Conservation (phyloP, 108 stramenopile genomes). For the Mayamaea pseudoterrestris region DNA sequence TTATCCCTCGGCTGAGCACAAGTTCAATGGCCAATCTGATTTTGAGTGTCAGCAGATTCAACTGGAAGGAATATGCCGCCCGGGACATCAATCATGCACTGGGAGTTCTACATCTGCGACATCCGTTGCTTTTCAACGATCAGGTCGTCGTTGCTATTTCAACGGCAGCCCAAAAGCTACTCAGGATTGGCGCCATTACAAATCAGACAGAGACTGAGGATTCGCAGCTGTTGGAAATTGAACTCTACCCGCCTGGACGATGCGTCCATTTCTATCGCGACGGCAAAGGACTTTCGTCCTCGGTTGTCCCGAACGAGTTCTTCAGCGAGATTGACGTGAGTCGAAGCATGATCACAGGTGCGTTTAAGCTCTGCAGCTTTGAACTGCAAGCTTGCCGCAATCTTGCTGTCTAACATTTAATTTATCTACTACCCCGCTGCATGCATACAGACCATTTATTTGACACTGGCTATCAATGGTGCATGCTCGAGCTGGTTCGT, state of each 20-base stretch:
- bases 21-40: constrained; percentile 32
- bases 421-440: no score
- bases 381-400: no score
- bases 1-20: constrained; percentile 24
- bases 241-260: constrained; percentile 41
- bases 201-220: not conserved
- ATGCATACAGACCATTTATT: no score
- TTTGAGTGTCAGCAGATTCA: constrained; percentile 38
- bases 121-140: not conserved
- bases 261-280: constrained; percentile 77
- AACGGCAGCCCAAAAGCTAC: not conserved
- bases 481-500: no score
- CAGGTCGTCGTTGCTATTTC: not conserved
- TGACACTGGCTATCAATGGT: no score
- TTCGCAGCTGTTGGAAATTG: constrained; percentile 11
- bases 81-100: constrained; percentile 3
- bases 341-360: constrained; percentile 50
- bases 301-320: constrained; percentile 57
- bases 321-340: constrained; percentile 56
- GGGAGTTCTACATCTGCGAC: not conserved
- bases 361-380: no score
- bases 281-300: constrained; percentile 52
- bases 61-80: constrained; percentile 23
- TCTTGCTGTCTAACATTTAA: no score
- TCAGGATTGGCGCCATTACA: not conserved